Percentiles rank a stretch among this genome's conserved stretches.
Conservation (phyloP, 106 monocot species). For the Dendrobium nobile region DNA sequence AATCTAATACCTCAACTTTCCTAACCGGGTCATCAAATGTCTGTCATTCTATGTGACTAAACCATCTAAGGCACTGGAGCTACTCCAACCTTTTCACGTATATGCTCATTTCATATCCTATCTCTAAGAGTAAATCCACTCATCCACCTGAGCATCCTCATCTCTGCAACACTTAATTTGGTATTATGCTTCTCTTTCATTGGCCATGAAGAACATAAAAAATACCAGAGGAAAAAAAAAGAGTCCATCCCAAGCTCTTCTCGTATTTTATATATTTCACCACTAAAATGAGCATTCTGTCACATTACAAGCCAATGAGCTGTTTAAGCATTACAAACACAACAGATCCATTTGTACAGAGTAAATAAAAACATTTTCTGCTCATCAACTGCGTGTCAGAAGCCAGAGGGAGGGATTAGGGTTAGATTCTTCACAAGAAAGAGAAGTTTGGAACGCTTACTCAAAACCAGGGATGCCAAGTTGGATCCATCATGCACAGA, state of each 20-base stretch:
- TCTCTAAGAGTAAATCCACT: too few relatives aligned
- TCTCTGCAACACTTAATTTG: too few relatives aligned
- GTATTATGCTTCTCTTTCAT: too few relatives aligned
- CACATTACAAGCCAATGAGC: background rate
- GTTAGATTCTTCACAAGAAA: background rate
- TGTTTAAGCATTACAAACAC: background rate
- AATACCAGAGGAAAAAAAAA: background rate
- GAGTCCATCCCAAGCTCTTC: background rate
- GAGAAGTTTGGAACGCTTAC: background rate
- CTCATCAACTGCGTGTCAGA: background rate
- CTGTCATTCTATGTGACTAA: too few relatives aligned
- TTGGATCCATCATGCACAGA: constrained; percentile 99
- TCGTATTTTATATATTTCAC: background rate
- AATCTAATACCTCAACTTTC: too few relatives aligned
- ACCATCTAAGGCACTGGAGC: too few relatives aligned
- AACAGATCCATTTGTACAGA: background rate
- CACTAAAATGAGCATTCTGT: background rate
- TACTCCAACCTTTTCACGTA: too few relatives aligned
- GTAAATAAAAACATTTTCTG: background rate
- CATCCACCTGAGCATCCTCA: too few relatives aligned
- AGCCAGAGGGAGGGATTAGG: background rate
- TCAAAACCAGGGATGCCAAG: constrained; percentile 99
- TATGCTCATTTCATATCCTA: too few relatives aligned
- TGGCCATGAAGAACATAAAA: too few relatives aligned
- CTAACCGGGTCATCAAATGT: too few relatives aligned